A percentile compares a stretch with the other conserved stretches of the same genome.
phyloP scores from a whole-genome alignment of 805 yeast genomes.

The Wickerhamomyces alni region DNA sequence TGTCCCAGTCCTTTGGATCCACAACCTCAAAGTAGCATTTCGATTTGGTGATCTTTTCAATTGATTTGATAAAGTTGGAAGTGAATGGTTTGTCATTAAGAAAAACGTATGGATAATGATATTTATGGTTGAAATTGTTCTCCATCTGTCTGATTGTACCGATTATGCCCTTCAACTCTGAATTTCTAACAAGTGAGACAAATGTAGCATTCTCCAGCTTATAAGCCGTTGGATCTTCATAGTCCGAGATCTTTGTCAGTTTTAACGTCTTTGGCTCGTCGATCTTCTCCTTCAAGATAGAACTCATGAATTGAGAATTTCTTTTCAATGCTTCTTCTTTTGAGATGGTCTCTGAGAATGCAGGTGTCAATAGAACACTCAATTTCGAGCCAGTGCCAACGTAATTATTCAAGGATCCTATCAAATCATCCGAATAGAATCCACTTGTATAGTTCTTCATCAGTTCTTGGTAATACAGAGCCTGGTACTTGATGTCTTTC shows the following conservation, averaged over 20 bases:
- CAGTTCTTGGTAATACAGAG: slow-evolving; percentile 14
- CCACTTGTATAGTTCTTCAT: slow-evolving; percentile 18
- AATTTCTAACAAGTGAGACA: slow-evolving; percentile 63
- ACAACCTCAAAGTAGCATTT: slow-evolving; percentile 40
- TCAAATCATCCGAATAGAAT: slow-evolving; percentile 9
- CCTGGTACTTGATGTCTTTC: slow-evolving; percentile 7
- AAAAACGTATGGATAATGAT: slow-evolving; percentile 76
- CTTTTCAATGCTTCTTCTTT: slow-evolving; percentile 11
- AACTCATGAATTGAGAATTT: slow-evolving; percentile 6
- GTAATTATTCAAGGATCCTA: neutral
- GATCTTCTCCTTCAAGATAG: slow-evolving; percentile 10
- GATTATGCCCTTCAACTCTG: slow-evolving; percentile 45
- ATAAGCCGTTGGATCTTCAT: slow-evolving; percentile 8
- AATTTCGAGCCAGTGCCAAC: slow-evolving; percentile 1
- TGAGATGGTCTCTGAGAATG: slow-evolving; percentile 9
- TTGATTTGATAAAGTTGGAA: slow-evolving; percentile 43
- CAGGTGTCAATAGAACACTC: slow-evolving; percentile 17
- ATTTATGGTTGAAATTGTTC: slow-evolving; percentile 57
- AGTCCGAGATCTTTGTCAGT: slow-evolving; percentile 10
- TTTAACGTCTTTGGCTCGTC: slow-evolving; percentile 23
- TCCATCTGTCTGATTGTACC: slow-evolving; percentile 58
- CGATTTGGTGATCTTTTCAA: slow-evolving; percentile 35
- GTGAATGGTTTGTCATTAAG: slow-evolving; percentile 66
- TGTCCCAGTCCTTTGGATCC: slow-evolving; percentile 47
- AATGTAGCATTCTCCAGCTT: slow-evolving; percentile 67